These are phyloP conservation scores for Beta corolliflora DNA, from an alignment of 179 eudicot species.

Conservation along the genomic window DNA sequence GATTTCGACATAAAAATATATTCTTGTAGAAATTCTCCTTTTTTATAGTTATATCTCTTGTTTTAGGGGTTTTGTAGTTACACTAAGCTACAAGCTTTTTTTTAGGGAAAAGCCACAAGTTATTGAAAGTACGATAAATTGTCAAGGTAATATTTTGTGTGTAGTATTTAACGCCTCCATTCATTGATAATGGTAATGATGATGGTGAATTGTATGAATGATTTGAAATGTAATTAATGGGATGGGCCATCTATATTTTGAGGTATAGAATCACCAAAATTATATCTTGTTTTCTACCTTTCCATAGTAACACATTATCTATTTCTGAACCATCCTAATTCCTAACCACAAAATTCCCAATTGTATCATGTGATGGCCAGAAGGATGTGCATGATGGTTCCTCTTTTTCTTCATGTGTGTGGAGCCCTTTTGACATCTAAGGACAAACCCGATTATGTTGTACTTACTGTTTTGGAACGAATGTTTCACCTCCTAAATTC, in stretches of 20 bases:
- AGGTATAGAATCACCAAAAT: neutral
- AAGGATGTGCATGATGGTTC: constrained; percentile 6
- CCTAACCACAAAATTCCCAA: constrained; percentile 12
- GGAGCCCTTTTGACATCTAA: constrained; percentile 12
- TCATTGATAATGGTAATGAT: neutral
- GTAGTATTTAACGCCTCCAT: neutral
- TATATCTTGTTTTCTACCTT: neutral
- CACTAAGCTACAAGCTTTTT: too few relatives aligned
- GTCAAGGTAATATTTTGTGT: too few relatives aligned
- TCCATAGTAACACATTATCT: constrained; percentile 16
- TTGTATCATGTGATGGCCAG: neutral
- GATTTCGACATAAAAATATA: too few relatives aligned
- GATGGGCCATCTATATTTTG: neutral
- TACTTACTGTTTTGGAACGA: constrained; percentile 1
- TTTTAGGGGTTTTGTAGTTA: too few relatives aligned
- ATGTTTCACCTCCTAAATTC: neutral
- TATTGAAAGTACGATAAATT: too few relatives aligned
- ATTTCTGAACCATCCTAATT: constrained; percentile 8
- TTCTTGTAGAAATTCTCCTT: too few relatives aligned
- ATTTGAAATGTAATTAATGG: neutral
- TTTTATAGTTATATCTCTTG: too few relatives aligned
- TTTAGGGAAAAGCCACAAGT: too few relatives aligned
- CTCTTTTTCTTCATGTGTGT: constrained; percentile 9
- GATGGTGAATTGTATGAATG: neutral
- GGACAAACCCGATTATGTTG: constrained; percentile 10